Percentiles rank a stretch among this genome's conserved stretches.
Evolutionary conservation across 805 yeast species (phyloP).

Genomic region (Cyberlindnera subsufficiens): DNA sequence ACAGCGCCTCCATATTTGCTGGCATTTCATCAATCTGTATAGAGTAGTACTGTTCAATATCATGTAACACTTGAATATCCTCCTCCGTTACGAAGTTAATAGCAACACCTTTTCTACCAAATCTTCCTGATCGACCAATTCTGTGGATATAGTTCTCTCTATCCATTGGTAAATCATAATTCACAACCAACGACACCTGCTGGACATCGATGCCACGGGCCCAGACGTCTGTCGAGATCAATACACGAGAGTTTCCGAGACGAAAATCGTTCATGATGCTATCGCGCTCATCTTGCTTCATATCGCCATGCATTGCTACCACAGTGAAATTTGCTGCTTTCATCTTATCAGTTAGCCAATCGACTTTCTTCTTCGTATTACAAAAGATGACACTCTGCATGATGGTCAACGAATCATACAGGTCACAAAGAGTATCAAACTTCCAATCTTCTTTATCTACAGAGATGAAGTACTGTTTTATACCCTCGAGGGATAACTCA

Average conservation of each 20-base stretch:
- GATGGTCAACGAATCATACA: slow-evolving; percentile 90
- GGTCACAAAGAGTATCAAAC: slow-evolving; percentile 89
- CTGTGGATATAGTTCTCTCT: slow-evolving; percentile 95
- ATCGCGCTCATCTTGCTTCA: slow-evolving; percentile 94
- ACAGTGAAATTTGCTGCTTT: slow-evolving; percentile 82
- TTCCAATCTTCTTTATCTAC: slow-evolving; percentile 93
- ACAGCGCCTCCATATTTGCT: slow-evolving; percentile 45
- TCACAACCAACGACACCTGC: slow-evolving; percentile 92
- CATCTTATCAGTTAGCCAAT: slow-evolving; percentile 79
- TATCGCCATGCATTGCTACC: slow-evolving; percentile 94
- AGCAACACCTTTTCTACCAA: slow-evolving; percentile 98
- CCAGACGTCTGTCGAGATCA: slow-evolving; percentile 95
- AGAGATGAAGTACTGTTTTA: slow-evolving; percentile 84
- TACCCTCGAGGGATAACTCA: slow-evolving; percentile 90
- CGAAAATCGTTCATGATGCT: slow-evolving; percentile 94
- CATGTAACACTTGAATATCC: slow-evolving; percentile 70
- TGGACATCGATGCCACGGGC: slow-evolving; percentile 99
- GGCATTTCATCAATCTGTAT: slow-evolving; percentile 78
- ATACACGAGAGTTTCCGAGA: slow-evolving; percentile 84
- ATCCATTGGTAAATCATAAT: slow-evolving; percentile 90
- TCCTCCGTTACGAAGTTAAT: slow-evolving; percentile 85
- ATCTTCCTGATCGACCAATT: slow-evolving; percentile 97
- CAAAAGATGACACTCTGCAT: slow-evolving; percentile 98
- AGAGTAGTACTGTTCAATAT: slow-evolving; percentile 66
- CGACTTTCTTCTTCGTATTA: slow-evolving; percentile 93